Evolutionary conservation across 139 green algal species (phyloP), one percentile per base, ranked within the genome.

Genomic region (Chlorokybus atmophyticus): DNA sequence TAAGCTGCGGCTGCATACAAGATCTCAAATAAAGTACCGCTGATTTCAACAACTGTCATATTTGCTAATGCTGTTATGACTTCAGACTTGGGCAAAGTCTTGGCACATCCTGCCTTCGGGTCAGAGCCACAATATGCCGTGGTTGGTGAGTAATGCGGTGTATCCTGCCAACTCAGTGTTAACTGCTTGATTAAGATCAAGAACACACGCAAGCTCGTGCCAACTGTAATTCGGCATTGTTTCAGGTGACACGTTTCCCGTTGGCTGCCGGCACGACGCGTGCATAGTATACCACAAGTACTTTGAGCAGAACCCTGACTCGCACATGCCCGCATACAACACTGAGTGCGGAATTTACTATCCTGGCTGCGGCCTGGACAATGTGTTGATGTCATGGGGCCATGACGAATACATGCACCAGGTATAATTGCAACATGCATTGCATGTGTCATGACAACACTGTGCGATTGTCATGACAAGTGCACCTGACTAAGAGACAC

Each of bases 351-450:
- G 82, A 32, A 57, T 88, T 23, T 93, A 90, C 70, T 24, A 49
- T 8, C 52, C 40, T 19, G 59, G 62, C 5, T 79, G 75, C 41
- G 74, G 74, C 2, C 66, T 82, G 29, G 50, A 71, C 26, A 67
- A 64, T 10, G 65, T 77, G 30, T 40, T 62, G 51, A 88, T 90
- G 75, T 78, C 60, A 21, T 92, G 83, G 83, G 74, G 63, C 1
- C 74, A 67, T 3, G 55, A 67, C 1, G 85, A 94, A 74, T 94
- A 93, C 71, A 76, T 94, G 30, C 86, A 89, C 72, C 73, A 83
- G 40, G 60, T 88, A 39, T 62, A 89, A 27, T 4, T 7, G 21
- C 7, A 40, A 28, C 61, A 32, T 4, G 50, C 50, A n/a, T 7
- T 4, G 50, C 38, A 23, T 17, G 14, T 14, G 14, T 44, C 38